These are phyloP conservation scores for Boletus semigastroideus DNA, from an alignment of 1,284 basidiomycete genomes.

Conservation along the genomic window DNA sequence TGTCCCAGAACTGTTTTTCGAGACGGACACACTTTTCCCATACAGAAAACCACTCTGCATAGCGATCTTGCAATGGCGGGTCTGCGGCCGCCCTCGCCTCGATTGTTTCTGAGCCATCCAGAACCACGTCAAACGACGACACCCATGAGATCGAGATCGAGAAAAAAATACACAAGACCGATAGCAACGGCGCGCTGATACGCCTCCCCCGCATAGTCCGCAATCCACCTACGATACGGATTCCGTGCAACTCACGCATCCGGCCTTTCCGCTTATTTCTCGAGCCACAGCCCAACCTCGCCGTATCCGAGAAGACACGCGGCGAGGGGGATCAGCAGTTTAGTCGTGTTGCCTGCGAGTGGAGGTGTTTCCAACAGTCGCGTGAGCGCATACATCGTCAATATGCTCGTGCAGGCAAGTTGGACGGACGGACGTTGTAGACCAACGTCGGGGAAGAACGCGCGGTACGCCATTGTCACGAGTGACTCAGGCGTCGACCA, in stretches of 20 bases:
- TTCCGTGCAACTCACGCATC: constrained; percentile 39
- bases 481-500: constrained; percentile 66
- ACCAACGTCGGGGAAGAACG: constrained; percentile 81
- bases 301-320: constrained; percentile 93
- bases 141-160: no score
- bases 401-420: background rate
- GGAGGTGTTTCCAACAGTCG: no score
- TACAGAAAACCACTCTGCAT: constrained; percentile 68
- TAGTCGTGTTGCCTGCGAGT: constrained; percentile 69
- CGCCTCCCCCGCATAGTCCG: constrained; percentile 71
- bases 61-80: constrained; percentile 60
- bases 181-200: constrained; percentile 72
- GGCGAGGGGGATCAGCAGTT: constrained; percentile 77
- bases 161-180: constrained; percentile 56
- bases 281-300: constrained; percentile 87
- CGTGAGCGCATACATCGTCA: no score
- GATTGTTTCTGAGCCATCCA: constrained; percentile 49
- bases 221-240: constrained; percentile 79
- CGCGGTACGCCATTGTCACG: constrained; percentile 81
- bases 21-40: constrained; percentile 81
- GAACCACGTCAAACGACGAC: background rate
- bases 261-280: constrained; percentile 50
- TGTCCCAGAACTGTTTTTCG: constrained; percentile 91
- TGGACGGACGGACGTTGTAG: constrained; percentile 59
- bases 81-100: constrained; percentile 61